A percentile compares a stretch with the other conserved stretches of the same genome.
Conservation (phyloP, 306 rosid species). For the Citrullus mucosospermus region DNA sequence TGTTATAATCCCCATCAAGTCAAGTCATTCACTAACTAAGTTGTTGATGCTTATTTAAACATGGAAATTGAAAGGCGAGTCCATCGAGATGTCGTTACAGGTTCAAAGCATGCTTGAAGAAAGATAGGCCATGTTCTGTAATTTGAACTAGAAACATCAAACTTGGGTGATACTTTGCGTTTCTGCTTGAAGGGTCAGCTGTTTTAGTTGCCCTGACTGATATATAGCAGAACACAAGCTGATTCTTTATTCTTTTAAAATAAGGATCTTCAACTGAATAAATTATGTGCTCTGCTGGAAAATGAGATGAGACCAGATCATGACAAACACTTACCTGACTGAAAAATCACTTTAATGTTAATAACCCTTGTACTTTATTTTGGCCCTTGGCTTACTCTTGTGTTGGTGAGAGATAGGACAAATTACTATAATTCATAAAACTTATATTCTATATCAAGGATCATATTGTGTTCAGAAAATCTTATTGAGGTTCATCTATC, state of each 20-base stretch:
- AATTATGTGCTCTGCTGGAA: not conserved
- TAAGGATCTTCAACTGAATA: not conserved
- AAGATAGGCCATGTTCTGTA: not conserved
- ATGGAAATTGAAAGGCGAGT: not conserved
- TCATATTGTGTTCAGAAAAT: not conserved
- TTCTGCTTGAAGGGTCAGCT: not conserved
- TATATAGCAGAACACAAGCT: not conserved
- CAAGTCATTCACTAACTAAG: not conserved
- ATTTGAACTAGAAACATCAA: not conserved
- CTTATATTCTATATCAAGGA: not conserved
- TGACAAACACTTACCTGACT: not conserved
- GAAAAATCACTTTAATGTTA: not conserved
- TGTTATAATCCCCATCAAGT: not conserved
- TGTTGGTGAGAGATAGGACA: not conserved
- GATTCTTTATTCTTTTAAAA: not conserved
- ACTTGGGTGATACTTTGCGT: not conserved
- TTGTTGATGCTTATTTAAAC: not conserved
- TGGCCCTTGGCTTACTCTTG: not conserved
- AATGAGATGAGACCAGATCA: not conserved
- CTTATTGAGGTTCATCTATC: not conserved
- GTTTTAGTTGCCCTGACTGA: not conserved
- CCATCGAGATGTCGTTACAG: not conserved
- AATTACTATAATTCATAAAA: not conserved
- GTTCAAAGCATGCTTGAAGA: not conserved
- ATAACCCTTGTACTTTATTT: not conserved